These are phyloP conservation scores for Diaporthe citri DNA, from an alignment of 2,329 filamentous ascomycete genomes.

Conservation along the genomic window DNA sequence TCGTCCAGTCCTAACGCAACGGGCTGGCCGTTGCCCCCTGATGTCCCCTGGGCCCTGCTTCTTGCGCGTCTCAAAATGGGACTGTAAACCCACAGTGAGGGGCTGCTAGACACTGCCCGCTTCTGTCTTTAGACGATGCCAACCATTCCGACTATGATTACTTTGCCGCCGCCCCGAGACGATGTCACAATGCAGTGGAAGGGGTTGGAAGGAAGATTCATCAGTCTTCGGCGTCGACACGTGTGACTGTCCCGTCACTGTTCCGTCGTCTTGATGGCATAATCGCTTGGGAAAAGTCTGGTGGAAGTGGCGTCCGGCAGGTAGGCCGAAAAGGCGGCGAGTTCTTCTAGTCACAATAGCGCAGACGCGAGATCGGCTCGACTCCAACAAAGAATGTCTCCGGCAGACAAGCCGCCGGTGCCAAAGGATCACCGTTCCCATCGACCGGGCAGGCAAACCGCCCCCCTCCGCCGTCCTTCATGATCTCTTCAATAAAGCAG, in stretches of 20 bases:
- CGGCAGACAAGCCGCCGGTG: constrained; percentile 23
- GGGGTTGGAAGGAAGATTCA: background rate
- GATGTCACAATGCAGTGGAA: constrained; percentile 13
- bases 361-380: constrained; percentile 31
- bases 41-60: constrained; percentile 34
- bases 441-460: constrained; percentile 24
- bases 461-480: constrained; percentile 2
- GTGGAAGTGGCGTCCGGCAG: background rate
- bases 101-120: constrained; percentile 37
- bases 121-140: constrained; percentile 16
- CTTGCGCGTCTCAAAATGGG: constrained; percentile 34
- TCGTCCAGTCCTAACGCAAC: constrained; percentile 23
- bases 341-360: constrained; percentile 12
- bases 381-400: constrained; percentile 23
- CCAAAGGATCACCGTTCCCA: constrained; percentile 15
- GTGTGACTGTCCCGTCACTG: constrained; percentile 19
- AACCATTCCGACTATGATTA: background rate
- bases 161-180: constrained; percentile 4
- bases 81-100: constrained; percentile 36
- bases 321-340: constrained; percentile 30
- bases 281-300: constrained; percentile 2
- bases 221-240: background rate
- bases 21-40: constrained; percentile 36
- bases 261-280: constrained; percentile 31
- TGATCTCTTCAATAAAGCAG: constrained; percentile 1